Evolutionary conservation across 139 green algal genomes (phyloP).

Genomic region (Chlorella sp.): DNA sequence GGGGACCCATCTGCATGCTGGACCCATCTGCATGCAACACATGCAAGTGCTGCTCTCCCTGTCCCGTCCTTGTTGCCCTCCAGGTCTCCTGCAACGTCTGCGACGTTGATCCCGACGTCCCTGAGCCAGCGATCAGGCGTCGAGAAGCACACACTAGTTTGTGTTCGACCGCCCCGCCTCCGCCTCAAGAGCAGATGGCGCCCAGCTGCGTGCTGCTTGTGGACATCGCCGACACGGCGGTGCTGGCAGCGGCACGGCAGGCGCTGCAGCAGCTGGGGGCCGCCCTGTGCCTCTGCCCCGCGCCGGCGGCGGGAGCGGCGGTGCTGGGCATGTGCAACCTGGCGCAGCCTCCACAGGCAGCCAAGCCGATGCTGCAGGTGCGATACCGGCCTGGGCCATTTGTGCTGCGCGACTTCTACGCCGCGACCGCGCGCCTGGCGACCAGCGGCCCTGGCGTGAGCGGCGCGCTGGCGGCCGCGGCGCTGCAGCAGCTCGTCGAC

Average conservation of each 20-base stretch:
- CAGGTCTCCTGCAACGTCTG: no score
- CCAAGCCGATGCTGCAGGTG: conserved; percentile 30
- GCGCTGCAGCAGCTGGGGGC: background rate
- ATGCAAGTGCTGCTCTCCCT: no score
- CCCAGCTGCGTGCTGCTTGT: background rate
- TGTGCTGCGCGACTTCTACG: conserved; percentile 1
- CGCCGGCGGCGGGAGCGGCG: background rate
- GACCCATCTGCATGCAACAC: no score
- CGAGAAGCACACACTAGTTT: no score
- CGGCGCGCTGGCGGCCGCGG: background rate
- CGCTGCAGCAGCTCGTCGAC: conserved; percentile 16
- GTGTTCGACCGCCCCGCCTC: no score
- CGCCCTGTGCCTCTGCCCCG: background rate
- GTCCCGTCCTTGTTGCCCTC: no score
- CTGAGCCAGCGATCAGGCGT: no score
- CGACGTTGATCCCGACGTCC: no score
- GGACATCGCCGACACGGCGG: background rate
- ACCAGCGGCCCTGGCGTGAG: background rate
- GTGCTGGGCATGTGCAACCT: conserved; percentile 22
- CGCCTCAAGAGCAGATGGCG: no score
- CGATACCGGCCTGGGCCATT: conserved; percentile 12
- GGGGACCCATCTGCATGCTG: no score
- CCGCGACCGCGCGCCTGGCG: background rate
- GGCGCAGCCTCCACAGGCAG: background rate
- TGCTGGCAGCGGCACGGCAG: background rate